These are phyloP conservation scores for Leptosphaerulina australis DNA, from an alignment of 2,329 filamentous ascomycete genomes.

Conservation along the genomic window DNA sequence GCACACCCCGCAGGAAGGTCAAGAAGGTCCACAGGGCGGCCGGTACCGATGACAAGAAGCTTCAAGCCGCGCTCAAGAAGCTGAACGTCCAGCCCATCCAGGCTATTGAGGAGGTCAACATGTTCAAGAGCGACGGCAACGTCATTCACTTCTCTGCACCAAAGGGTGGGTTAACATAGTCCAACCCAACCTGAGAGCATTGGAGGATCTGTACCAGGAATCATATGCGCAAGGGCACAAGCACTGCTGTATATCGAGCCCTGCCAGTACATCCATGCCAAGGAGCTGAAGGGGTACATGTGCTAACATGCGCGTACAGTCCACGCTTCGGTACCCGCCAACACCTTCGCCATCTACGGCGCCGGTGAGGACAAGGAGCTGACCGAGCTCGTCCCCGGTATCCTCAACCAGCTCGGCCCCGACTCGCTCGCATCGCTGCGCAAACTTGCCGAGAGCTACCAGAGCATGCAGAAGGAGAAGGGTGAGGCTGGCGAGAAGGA, in stretches of 20 bases:
- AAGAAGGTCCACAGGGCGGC: constrained; percentile 96
- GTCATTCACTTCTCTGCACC: constrained; percentile 99
- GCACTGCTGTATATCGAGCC: background rate
- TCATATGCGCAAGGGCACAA: background rate
- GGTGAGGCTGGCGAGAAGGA: constrained; percentile 74
- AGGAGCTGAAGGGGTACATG: background rate
- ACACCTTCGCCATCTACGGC: constrained; percentile 99
- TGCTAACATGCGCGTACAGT: constrained; percentile 61
- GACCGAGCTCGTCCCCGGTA: constrained; percentile 97
- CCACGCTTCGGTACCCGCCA: constrained; percentile 93
- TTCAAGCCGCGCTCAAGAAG: constrained; percentile 97
- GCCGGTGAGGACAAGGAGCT: constrained; percentile 99
- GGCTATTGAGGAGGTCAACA: constrained; percentile 99
- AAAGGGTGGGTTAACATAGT: constrained; percentile 72
- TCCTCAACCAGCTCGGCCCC: constrained; percentile 98
- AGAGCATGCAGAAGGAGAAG: constrained; percentile 96
- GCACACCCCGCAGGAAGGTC: constrained; percentile 94
- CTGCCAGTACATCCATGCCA: background rate
- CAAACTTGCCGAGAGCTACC: constrained; percentile 99
- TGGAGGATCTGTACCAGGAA: background rate
- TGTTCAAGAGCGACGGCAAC: constrained; percentile 99
- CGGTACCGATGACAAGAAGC: constrained; percentile 99
- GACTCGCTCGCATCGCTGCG: constrained; percentile 97
- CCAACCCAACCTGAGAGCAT: background rate
- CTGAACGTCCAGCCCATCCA: constrained; percentile 99